Base-by-base conservation (phyloP, 2,329 filamentous ascomycete genomes). In the Bipolaris gigantea region DNA sequence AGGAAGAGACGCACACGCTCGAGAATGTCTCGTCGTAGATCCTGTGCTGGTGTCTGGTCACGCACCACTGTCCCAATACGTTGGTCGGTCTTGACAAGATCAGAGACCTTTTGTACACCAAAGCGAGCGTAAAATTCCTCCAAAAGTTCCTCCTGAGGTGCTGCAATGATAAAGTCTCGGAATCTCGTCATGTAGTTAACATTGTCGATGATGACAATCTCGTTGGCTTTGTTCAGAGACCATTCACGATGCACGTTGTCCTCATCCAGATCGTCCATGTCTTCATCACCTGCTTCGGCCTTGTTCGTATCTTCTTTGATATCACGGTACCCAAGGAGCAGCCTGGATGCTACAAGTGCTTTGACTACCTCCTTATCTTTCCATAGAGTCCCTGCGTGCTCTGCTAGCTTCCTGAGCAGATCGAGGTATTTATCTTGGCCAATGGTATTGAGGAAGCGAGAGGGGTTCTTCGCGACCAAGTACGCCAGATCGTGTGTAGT, bases 1-100 rank as follows among this genome's bases (percentile, higher is more conserved):
- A 99, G 79, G 73, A 97, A 99, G 23, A 99, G 82, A 60, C 93
- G 90, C 49, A 89, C 88, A 50, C 94, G 85, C 73, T 99, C 95
- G 4, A 95, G 79, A 16, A 97, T 89, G 58, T 93, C 86, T 64
- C 89, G 92, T 50, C 88, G 85, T 39, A 97, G 75, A 68, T 85
- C 85, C 46, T 82, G 77, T 2, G 89, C 89, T n/a, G 80, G 76
- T 23, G 82, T 83, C 67, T 93, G 89, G 65, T 90, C 88, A 4
- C 83, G 77, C 13, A 83, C 81, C 35, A 84, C 77, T 2, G 81
- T 76, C 0, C 92, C 92, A 63, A 94, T 86, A 25, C 83, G 84
- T 18, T 90, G 81, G 52, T 92, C 86, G 67, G 93, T 88, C 64
- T 91, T 85, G 11, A 97, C 89, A 16, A 93, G 82, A 50, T 82